Evolutionary conservation across 202 grass and related monocot species (phyloP), one percentile per base, ranked within the genome.

Genomic region (Hordeum pubiflorum): DNA sequence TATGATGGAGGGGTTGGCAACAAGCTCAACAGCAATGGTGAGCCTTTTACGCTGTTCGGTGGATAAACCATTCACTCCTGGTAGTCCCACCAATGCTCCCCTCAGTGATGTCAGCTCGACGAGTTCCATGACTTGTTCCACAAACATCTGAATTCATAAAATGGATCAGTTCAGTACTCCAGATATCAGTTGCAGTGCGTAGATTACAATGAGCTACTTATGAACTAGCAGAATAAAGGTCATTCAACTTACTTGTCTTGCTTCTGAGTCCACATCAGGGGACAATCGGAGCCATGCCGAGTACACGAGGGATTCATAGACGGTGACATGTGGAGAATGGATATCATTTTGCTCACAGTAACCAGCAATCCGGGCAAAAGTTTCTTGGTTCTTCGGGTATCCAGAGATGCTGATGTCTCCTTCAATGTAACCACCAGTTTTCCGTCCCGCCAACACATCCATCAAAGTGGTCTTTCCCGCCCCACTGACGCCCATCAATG

Each of bases 341-440:
- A 97, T 97, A 24, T 97, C 94, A 86, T 94, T 97, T 77, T 97
- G 94, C 63, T 97, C 91, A 55, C 94, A 94, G 75, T 94, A 97
- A 60, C 91, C 94, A 23, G 94, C 91, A 52, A 97, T 97, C 40
- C 91, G 84, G 69, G 94, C 94, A 89, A 94, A 97, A 21, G 94
- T 97, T 26, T 94, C 92, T 86, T 97, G 94, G 64, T 97, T 97
- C 79, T 97, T 97, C 8, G 91, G 92, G 82, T 94, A 94, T 70
- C 94, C 94, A 43, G 94, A 97, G 20, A 97, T 94, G 78, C 60
- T 73, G 21, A 97, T 91, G 37, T 84, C 88, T 82, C 94, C 94
- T 70, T 94, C 92, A 77, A 97, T 93, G 73, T 93, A 92, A 43
- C 94, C 94, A 3, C 92, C 90, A 67, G 92, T 94, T 86, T 97